Evolutionary conservation across 2,329 filamentous ascomycete genomes (phyloP).

Genomic region (Fusarium tupiense): DNA sequence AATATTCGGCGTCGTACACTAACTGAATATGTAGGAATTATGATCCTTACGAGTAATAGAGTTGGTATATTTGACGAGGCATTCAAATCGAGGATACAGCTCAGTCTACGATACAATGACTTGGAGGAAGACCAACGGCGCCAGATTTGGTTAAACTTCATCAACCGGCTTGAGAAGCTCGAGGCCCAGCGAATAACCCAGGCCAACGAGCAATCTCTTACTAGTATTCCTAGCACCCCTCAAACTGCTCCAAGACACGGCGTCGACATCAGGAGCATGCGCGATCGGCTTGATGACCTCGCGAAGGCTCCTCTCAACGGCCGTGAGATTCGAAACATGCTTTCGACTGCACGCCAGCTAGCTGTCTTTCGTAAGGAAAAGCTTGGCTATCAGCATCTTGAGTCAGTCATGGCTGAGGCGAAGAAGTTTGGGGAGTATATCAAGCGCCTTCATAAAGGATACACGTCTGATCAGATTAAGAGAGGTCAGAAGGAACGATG

Average conservation of each 20-base stretch:
- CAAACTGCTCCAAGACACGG: background rate
- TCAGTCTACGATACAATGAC: background rate
- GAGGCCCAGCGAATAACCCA: background rate
- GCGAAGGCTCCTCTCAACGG: background rate
- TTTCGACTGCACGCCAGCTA: background rate
- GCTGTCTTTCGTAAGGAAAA: background rate
- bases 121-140: background rate
- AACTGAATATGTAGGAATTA: rapidly evolving
- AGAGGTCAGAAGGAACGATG: background rate
- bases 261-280: background rate
- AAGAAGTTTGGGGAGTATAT: background rate
- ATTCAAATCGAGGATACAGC: background rate
- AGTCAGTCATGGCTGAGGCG: rapidly evolving
- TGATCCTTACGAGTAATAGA: background rate
- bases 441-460: background rate
- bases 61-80: background rate
- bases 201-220: rapidly evolving
- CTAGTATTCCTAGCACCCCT: rapidly evolving
- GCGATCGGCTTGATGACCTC: background rate
- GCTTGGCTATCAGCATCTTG: background rate
- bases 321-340: background rate
- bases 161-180: background rate
- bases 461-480: background rate
- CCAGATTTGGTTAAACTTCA: background rate
- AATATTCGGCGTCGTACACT: rapidly evolving